A percentile compares a stretch with the other conserved stretches of the same genome.
Evolutionary conservation across 176 grass and related monocot species (phyloP).

Genomic region (Oryza longistaminata): DNA sequence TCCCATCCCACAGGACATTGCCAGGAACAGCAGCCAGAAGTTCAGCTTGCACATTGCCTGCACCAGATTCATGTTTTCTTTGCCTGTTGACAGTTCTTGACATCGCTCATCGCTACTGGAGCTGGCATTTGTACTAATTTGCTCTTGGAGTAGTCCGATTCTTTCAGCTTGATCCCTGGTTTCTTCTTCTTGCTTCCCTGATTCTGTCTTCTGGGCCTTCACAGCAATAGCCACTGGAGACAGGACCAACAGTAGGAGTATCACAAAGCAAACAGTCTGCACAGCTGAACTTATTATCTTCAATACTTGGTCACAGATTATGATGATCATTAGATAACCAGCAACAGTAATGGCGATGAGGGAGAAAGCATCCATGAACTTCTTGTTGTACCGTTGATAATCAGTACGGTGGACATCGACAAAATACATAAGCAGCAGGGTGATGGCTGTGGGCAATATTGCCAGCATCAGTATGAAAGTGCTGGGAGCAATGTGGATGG

Average conservation of each 20-base stretch:
- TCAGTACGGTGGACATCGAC: slow-evolving; percentile 46
- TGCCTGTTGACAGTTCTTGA: slow-evolving; percentile 24
- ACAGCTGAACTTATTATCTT: slow-evolving; percentile 46
- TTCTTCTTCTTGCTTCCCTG: slow-evolving; percentile 29
- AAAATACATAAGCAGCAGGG: slow-evolving; percentile 71
- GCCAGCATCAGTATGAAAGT: slow-evolving; percentile 85
- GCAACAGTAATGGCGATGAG: slow-evolving; percentile 70
- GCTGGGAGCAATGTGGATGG: slow-evolving; percentile 44
- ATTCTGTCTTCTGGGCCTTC: slow-evolving; percentile 52
- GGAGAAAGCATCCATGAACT: slow-evolving; percentile 76
- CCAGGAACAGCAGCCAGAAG: slow-evolving; percentile 70
- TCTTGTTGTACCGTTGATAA: slow-evolving; percentile 54
- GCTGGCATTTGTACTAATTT: neutral
- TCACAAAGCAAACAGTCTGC: slow-evolving; percentile 47
- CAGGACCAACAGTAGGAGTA: slow-evolving; percentile 60
- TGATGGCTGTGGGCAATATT: slow-evolving; percentile 58
- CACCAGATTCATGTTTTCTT: slow-evolving; percentile 48
- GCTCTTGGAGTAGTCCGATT: slow-evolving; percentile 21
- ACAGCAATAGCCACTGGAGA: slow-evolving; percentile 51
- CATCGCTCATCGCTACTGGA: neutral
- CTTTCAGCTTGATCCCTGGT: slow-evolving; percentile 13
- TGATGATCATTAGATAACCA: slow-evolving; percentile 77
- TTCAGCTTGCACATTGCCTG: slow-evolving; percentile 58
- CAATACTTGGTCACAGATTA: slow-evolving; percentile 71
- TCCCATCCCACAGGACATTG: slow-evolving; percentile 76